These are phyloP conservation scores for Plantago rigida DNA, from an alignment of 305 asterid species.

Conservation along the genomic window DNA sequence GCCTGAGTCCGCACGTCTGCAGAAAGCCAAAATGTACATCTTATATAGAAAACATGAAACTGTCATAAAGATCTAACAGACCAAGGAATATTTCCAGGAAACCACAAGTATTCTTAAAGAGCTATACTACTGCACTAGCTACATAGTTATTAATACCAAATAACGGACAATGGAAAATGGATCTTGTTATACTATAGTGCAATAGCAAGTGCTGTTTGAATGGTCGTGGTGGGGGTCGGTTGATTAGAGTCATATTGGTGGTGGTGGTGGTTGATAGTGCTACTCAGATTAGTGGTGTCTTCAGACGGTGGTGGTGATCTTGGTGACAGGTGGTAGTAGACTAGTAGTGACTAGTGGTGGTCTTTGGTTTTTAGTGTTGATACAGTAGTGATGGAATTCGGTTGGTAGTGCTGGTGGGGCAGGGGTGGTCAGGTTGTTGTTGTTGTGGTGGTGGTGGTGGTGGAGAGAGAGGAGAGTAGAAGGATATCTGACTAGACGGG, in stretches of 20 bases:
- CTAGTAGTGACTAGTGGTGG: too few species aligned
- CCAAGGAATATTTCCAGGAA: conserved; percentile 12
- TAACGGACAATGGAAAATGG: neutral
- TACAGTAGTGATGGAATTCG: too few species aligned
- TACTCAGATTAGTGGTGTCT: too few species aligned
- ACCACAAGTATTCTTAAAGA: neutral
- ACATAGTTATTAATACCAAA: neutral
- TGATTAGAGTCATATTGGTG: too few species aligned
- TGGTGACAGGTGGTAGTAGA: too few species aligned
- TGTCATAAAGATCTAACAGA: conserved; percentile 8
- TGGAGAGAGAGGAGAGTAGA: neutral
- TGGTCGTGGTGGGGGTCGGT: too few species aligned
- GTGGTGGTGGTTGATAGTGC: too few species aligned
- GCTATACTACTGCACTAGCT: neutral
- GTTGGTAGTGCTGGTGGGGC: too few species aligned
- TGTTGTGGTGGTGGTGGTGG: too few species aligned
- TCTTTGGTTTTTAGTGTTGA: too few species aligned
- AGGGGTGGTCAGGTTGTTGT: too few species aligned
- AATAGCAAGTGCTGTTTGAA: neutral
- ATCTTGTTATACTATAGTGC: neutral
- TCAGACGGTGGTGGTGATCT: too few species aligned
- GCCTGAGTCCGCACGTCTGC: conserved; percentile 98
- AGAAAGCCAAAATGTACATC: conserved; percentile 28
- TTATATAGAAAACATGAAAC: conserved; percentile 2
- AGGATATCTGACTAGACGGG: neutral